Evolutionary conservation across 768 basidiomycete species (phyloP), one percentile per base, ranked within the genome.

Genomic region (Russula emetica): DNA sequence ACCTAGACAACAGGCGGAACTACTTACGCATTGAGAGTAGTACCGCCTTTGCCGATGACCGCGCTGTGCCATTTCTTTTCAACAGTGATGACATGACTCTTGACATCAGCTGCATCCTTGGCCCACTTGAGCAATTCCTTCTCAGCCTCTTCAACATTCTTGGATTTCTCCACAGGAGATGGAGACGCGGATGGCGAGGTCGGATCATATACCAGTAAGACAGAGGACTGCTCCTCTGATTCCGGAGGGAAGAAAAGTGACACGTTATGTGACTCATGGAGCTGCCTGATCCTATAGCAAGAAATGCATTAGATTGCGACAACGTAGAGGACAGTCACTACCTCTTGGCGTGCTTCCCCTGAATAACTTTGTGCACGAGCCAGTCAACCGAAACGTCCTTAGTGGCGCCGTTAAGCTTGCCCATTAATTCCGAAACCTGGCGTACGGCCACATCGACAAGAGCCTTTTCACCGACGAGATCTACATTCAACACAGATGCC

Each of bases 21-120:
- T 13, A 82, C 89, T 71, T 74, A 92, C 85, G 87, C 89, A 70
- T 95, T 92, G 61, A 96, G 81, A 58, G 88, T 93, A 1, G 91
- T 90, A n/a, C 92, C 88, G 59, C 81, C 80, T 59, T 81, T 79
- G 38, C 96, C 96, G 49, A 91, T 82, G 64, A 98, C 83, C 66
- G 85, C 85, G 38, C 86, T 85, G 71, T 98, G 97, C 90, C 95
- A 97, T 69, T 91, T 90, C 75, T 87, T 86, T 65, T 96, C 94
- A 28, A 98, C 88, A 8, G 76, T 50, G 59, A 98, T 74, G 10
- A 77, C 79, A 75, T 89, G 80, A 36, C 86, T 91, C 79, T 90
- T 94, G 72, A 98, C 85, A 71, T 96, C 92, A 36, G 88, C 92
- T 64, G 85, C 89, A 64, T 94, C 94, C 70, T 84, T 85, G 45